A percentile compares a stretch with the other conserved stretches of the same genome.
These are phyloP conservation scores for Acorus calamus DNA, from an alignment of 106 monocot species.

Conservation along the genomic window DNA sequence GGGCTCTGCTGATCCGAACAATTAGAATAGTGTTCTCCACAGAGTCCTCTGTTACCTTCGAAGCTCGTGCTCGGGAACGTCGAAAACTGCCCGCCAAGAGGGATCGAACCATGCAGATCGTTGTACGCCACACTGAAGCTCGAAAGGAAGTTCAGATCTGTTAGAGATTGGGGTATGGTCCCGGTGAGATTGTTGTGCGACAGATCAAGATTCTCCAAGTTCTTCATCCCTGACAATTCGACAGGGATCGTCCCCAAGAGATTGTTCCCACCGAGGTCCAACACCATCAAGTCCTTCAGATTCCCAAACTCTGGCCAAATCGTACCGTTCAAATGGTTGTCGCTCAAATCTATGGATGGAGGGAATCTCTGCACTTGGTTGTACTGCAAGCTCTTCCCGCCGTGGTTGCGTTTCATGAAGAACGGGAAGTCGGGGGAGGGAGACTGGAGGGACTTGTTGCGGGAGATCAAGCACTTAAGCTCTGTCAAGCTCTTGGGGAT, in stretches of 20 bases:
- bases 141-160: slow-evolving; percentile 27
- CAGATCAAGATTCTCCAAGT: slow-evolving; percentile 35
- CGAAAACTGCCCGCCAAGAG: slow-evolving; percentile 31
- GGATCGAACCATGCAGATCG: slow-evolving; percentile 32
- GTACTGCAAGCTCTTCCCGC: slow-evolving; percentile 14
- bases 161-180: slow-evolving; percentile 25
- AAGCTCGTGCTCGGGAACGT: slow-evolving; percentile 29
- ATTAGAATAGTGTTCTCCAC: slow-evolving; percentile 14
- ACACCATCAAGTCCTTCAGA: slow-evolving; percentile 21
- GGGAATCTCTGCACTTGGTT: slow-evolving; percentile 31
- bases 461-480: slow-evolving; percentile 17
- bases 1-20: slow-evolving; percentile 4
- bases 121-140: slow-evolving; percentile 36
- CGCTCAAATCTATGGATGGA: slow-evolving; percentile 23
- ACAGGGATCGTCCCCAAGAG: slow-evolving; percentile 36
- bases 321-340: slow-evolving; percentile 22
- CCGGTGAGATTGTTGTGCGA: slow-evolving; percentile 44
- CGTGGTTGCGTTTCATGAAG: slow-evolving; percentile 20
- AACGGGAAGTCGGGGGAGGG: slow-evolving; percentile 15
- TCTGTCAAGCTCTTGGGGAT: slow-evolving; percentile 27
- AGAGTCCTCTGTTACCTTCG: slow-evolving; percentile 19
- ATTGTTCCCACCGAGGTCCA: slow-evolving; percentile 33
- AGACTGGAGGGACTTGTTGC: background rate
- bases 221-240: slow-evolving; percentile 31
- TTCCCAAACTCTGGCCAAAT: slow-evolving; percentile 24